phyloP scores from a whole-genome alignment of 805 yeast genomes.

The Jamesozyma gamospora region DNA sequence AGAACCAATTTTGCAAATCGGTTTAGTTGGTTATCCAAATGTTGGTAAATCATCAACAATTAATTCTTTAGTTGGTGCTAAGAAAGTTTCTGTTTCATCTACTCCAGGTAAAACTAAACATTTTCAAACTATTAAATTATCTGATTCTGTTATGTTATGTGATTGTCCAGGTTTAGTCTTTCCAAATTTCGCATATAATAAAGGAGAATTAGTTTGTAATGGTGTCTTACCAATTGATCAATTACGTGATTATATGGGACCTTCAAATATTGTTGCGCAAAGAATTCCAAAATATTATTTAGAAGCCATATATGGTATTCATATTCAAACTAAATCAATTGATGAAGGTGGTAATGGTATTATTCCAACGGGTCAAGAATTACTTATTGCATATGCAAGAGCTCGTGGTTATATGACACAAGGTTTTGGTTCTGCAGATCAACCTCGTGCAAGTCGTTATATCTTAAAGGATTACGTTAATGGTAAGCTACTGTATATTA shows the following conservation, averaged over 20 bases:
- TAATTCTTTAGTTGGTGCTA: conserved; percentile 91
- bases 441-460: conserved; percentile 86
- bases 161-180: conserved; percentile 99
- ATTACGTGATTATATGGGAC: conserved; percentile 84
- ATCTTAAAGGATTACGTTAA: conserved; percentile 89
- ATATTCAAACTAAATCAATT: conserved; percentile 59
- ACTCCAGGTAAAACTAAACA: conserved; percentile 99
- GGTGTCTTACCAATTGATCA: conserved; percentile 99
- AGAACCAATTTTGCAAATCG: conserved; percentile 68
- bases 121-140: conserved; percentile 86
- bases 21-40: conserved; percentile 96
- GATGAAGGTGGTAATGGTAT: conserved; percentile 84
- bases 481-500: conserved; percentile 75
- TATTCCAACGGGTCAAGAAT: conserved; percentile 78
- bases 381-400: conserved; percentile 85
- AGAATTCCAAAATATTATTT: conserved; percentile 80
- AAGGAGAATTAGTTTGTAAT: conserved; percentile 92
- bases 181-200: conserved; percentile 94
- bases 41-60: conserved; percentile 97
- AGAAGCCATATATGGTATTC: conserved; percentile 91
- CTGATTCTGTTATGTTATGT: conserved; percentile 76
- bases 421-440: conserved; percentile 95
- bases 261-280: conserved; percentile 73
- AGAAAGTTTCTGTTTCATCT: conserved; percentile 94
- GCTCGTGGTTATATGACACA: conserved; percentile 97